phyloP scores from a whole-genome alignment of 2,329 filamentous ascomycete genomes.

The Phaeosphaeriaceae sp. region DNA sequence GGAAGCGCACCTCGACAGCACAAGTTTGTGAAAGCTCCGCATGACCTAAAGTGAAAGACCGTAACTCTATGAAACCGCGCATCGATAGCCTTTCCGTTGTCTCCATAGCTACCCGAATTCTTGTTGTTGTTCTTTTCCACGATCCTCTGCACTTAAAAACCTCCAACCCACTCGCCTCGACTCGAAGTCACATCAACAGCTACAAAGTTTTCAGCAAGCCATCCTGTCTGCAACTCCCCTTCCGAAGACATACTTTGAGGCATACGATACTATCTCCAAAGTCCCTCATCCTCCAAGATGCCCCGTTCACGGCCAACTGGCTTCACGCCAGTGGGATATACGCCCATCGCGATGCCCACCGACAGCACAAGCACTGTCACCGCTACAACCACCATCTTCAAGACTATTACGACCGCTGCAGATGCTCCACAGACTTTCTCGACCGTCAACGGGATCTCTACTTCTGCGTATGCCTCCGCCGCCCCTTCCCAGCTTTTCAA shows the following conservation, averaged over 20 bases:
- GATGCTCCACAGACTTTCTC: not conserved
- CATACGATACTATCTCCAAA: not conserved
- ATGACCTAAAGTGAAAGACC: not conserved
- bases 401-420: not conserved
- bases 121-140: not conserved
- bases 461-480: not conserved
- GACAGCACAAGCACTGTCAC: not conserved
- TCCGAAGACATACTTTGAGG: not conserved
- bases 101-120: not conserved
- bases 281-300: not conserved
- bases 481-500: not conserved
- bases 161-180: not conserved
- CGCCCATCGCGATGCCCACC: not conserved
- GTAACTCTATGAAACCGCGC: not conserved
- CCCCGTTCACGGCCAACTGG: not conserved
- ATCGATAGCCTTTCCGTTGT: not conserved
- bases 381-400: not conserved
- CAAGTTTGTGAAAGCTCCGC: not conserved
- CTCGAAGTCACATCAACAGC: not conserved
- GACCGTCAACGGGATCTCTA: not conserved
- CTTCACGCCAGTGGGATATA: not conserved
- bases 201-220: not conserved
- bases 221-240: not conserved
- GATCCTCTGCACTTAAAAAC: not conserved
- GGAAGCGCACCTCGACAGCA: not conserved